phyloP scores from a whole-genome alignment of 2,329 filamentous ascomycete genomes.

The Rutstroemia sp. region DNA sequence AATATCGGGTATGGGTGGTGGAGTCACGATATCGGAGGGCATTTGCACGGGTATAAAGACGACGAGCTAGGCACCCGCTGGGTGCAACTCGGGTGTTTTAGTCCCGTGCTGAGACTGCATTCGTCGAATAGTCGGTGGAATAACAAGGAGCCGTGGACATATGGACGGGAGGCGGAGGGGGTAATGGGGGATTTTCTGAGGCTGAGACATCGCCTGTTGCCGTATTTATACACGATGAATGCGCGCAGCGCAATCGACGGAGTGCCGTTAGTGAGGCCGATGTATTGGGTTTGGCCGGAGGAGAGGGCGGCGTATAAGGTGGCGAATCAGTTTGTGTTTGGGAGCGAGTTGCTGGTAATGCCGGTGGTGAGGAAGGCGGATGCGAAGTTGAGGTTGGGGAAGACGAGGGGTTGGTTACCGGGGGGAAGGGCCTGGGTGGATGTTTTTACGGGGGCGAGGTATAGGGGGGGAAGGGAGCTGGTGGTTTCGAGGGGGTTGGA shows the following conservation, averaged over 20 bases:
- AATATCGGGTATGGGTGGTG: constrained; percentile 65
- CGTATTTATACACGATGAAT: background rate
- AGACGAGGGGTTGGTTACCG: background rate
- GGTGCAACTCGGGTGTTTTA: constrained; percentile 44
- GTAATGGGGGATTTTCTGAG: constrained; percentile 17
- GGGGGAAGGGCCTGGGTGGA: background rate
- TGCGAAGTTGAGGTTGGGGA: background rate
- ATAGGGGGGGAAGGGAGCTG: constrained; percentile 31
- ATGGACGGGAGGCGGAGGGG: constrained; percentile 37
- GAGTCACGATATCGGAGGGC: constrained; percentile 62
- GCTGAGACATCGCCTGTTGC: background rate
- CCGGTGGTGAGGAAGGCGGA: background rate
- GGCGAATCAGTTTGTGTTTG: background rate
- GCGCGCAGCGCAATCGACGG: background rate
- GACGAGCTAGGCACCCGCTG: constrained; percentile 41
- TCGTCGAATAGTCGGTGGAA: constrained; percentile 51
- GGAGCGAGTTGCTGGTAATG: background rate
- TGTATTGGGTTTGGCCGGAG: background rate
- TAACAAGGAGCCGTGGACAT: constrained; percentile 56
- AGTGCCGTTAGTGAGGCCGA: background rate
- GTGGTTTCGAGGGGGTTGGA: constrained; percentile 34
- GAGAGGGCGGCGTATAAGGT: background rate
- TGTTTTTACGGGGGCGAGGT: background rate
- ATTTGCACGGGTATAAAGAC: constrained; percentile 47
- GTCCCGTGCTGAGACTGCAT: constrained; percentile 53